Evolutionary conservation across 257 asterid genomes (phyloP), one percentile per base, ranked within the genome.

Genomic region (Solanum paucissectum): DNA sequence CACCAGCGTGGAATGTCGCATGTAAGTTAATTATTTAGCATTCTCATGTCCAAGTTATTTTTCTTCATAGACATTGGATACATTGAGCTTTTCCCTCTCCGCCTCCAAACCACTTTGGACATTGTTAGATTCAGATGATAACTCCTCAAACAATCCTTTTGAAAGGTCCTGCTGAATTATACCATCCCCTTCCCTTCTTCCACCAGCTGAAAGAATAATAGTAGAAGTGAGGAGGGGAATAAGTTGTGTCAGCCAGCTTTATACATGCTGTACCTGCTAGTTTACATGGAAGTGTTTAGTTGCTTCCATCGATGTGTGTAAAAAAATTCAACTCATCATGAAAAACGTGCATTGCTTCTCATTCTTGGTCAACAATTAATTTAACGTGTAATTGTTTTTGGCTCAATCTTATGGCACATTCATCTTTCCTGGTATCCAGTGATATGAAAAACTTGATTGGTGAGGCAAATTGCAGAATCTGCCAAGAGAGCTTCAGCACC

Each of bases 401-500:
- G 18, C 38, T 40, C 66, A n/a, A 3, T 68, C 87, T 9, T 68
- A 20, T 85, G 42, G 20, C 40, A 21, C 8, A 5, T 68, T 40
- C 4, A 3, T 72, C 64, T 72, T 38, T 20, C 29, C 44, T 33
- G 75, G 38, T 85, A 91, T 92, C 62, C 93, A 96, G 99, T 86
- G 98, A 97, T 88, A 93, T 95, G 98, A 95, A 97, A 92, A 92
- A 92, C 93, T 90, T 93, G 95, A 93, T 93, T 85, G 98, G 99
- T 4, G 98, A 95, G 88, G 99, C 94, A 44, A 85, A 90, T 2
- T 97, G 99, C 83, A 72, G 92, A 89, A 97, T 97, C 62, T 97
- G 99, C 88, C 95, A 95, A 87, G 99, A 97, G 93, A 95, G 95
- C 93, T 97, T 92, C 90, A 97, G 99, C 94, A 97, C 98, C 90